Evolutionary conservation across 257 asterid species (phyloP).

Genomic region (Solanum pimpinellifolium): DNA sequence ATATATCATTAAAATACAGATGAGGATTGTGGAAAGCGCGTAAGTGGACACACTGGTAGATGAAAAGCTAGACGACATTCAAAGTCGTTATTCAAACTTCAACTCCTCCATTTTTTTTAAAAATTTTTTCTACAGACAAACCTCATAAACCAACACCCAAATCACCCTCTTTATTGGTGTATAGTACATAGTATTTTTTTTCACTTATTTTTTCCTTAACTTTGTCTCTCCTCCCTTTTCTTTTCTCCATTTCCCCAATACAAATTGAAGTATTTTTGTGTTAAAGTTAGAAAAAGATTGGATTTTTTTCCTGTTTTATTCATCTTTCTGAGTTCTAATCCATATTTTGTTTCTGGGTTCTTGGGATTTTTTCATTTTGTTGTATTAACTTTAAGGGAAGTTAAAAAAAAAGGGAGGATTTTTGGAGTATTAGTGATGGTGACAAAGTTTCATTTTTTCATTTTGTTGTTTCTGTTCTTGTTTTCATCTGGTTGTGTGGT

Average conservation of each 20-base stretch:
- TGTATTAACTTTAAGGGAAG: background rate
- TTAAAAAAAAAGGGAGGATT: background rate
- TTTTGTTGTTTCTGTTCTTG: slow-evolving; percentile 17
- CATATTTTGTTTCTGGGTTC: background rate
- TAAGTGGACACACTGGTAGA: background rate
- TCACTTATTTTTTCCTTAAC: background rate
- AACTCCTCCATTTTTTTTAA: background rate
- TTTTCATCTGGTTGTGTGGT: slow-evolving; percentile 14
- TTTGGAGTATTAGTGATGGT: background rate
- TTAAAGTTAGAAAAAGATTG: background rate
- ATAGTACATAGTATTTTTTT: background rate
- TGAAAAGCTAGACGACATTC: background rate
- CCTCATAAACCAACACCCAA: background rate
- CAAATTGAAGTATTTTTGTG: background rate
- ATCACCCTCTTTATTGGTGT: background rate
- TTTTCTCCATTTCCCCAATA: background rate
- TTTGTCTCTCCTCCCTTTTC: background rate
- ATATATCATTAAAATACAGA: too few species aligned
- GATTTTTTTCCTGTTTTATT: background rate
- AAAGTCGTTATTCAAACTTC: slow-evolving; percentile 3
- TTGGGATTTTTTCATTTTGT: background rate
- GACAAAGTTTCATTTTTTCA: background rate
- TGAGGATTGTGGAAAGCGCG: background rate
- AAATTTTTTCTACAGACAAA: background rate
- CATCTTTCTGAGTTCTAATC: background rate